phyloP scores from a whole-genome alignment of 768 basidiomycete genomes.

The Mycena haematopus region DNA sequence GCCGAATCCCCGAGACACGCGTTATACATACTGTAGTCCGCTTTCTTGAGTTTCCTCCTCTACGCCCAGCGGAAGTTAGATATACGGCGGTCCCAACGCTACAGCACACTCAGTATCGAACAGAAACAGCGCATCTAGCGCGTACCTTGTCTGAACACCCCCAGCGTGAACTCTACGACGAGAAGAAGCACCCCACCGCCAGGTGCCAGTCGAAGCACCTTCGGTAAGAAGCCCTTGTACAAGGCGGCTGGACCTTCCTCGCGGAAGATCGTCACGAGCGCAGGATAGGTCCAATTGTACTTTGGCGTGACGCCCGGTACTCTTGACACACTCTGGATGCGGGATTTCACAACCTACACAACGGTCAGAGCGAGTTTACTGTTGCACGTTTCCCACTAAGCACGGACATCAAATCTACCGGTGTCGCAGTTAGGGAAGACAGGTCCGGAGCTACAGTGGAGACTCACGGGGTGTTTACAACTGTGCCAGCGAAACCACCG shows the following conservation, averaged over 20 bases:
- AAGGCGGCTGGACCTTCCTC: slow-evolving; percentile 88
- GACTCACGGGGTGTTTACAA: slow-evolving; percentile 88
- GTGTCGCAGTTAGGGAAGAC: neutral
- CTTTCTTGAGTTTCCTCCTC: neutral
- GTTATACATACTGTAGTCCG: neutral
- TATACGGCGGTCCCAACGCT: slow-evolving; percentile 63
- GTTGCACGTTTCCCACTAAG: neutral
- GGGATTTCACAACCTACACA: slow-evolving; percentile 89
- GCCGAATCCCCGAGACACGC: too few relatives aligned
- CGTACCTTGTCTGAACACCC: slow-evolving; percentile 74
- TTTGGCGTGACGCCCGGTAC: slow-evolving; percentile 78
- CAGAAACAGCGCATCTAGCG: slow-evolving; percentile 25
- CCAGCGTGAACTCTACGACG: slow-evolving; percentile 89
- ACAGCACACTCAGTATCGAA: neutral
- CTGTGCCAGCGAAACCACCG: slow-evolving; percentile 90
- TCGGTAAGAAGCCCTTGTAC: slow-evolving; percentile 96
- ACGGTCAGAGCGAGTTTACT: slow-evolving; percentile 8
- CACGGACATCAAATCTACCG: slow-evolving; percentile 21
- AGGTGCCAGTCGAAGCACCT: slow-evolving; percentile 93
- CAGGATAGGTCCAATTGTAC: slow-evolving; percentile 96
- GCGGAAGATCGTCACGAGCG: slow-evolving; percentile 77
- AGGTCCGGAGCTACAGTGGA: too few relatives aligned
- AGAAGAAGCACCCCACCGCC: slow-evolving; percentile 94
- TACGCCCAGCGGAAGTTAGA: slow-evolving; percentile 34
- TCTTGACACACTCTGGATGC: slow-evolving; percentile 81